A percentile compares a stretch with the other conserved stretches of the same genome.
phyloP scores from a whole-genome alignment of 1,284 basidiomycete species.

The Quambalaria eucalypti region DNA sequence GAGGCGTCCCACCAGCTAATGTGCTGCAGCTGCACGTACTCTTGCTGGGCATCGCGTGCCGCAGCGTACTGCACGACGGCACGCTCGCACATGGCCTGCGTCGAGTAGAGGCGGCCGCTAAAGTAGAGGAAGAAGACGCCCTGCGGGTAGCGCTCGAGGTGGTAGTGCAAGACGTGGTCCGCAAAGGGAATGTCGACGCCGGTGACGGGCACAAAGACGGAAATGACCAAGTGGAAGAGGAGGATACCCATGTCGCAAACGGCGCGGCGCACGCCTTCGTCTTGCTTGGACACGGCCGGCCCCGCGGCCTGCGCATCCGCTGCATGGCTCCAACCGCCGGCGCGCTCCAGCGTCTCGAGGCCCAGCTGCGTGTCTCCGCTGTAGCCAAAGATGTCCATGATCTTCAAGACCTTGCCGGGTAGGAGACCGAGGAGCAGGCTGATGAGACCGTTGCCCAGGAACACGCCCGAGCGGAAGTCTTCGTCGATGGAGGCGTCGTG shows the following conservation, averaged over 20 bases:
- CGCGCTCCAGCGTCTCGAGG: constrained; percentile 30
- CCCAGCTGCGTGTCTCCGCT: constrained; percentile 34
- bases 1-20: constrained; percentile 45
- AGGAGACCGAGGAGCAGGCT: constrained; percentile 44
- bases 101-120: constrained; percentile 44
- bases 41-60: constrained; percentile 40
- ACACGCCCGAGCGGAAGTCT: constrained; percentile 44
- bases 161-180: constrained; percentile 43
- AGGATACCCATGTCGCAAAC: constrained; percentile 44
- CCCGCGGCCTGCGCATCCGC: constrained; percentile 6
- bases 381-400: constrained; percentile 47
- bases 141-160: constrained; percentile 39
- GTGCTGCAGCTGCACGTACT: constrained; percentile 45
- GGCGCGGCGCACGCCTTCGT: constrained; percentile 29
- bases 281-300: constrained; percentile 19
- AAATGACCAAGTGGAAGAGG: constrained; percentile 42
- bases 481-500: constrained; percentile 23
- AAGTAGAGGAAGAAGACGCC: constrained; percentile 47
- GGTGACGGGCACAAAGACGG: constrained; percentile 44
- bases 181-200: constrained; percentile 42
- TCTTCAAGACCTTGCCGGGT: constrained; percentile 42
- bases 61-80: constrained; percentile 35
- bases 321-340: constrained; percentile 40
- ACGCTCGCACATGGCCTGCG: constrained; percentile 31
- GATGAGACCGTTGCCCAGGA: constrained; percentile 43